Evolutionary conservation across 305 asterid genomes (phyloP), one percentile per base, ranked within the genome.

Genomic region (Ilex paraguariensis): DNA sequence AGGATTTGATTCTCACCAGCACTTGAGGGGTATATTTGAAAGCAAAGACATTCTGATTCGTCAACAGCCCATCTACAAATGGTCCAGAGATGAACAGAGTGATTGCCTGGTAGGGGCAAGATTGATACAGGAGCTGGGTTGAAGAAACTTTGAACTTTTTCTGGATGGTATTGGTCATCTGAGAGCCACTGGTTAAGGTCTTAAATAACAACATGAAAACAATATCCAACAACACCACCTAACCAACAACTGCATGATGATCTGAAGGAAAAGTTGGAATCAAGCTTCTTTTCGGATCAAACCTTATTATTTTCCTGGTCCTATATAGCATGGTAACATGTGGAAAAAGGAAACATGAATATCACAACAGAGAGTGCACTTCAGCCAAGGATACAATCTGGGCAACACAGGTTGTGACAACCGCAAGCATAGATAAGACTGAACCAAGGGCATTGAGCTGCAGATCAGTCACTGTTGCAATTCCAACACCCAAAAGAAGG

Each of bases 111-210:
- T 87, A 87, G 31, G 95, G 95, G 65, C 90, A 82, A 66, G 95
- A 87, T 65, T 87, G 95, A 70, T 87, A 87, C 64, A 84, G 73
- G 57, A 87, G 81, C 60, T 87, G 95, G 17, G 95, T 87, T 62
- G 95, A 87, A 66, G 95, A 87, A 58, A 87, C 95, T 82, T 87
- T 87, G 83, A 84, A 87, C 78, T 87, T 82, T 76, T 87, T 87
- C 77, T 87, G 95, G 61, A 87, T 87, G 55, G 87, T 82, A 65
- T 87, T 87, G 28, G 95, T 87, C 95, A 87, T 87, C 95, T 87
- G 79, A 60, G 61, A 59, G 70, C 51, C 66, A 65, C 53, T 56
- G 73, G 85, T 84, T 82, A 84, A 82, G 86, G 51, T 72, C 40
- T 62, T 71, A 72, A 77, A 8, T 5, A 46, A 46, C 13, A 11